Evolutionary conservation across 805 yeast genomes (phyloP), one percentile per base, ranked within the genome.

Genomic region (Diddensiella transvaalensis): DNA sequence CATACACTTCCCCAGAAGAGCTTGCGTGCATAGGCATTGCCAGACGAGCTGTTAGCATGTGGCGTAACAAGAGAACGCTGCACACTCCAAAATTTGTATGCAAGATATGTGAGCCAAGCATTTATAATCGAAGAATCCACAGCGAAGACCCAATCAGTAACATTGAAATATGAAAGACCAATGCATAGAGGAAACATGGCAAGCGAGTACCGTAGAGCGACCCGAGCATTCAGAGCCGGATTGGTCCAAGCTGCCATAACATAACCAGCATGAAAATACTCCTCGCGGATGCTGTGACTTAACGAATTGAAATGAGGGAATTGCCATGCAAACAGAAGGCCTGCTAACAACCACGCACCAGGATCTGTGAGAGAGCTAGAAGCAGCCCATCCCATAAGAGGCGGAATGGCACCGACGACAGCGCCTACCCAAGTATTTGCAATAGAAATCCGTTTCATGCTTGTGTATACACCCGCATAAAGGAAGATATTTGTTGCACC

Each of bases 371-470:
- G 68, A 3, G 66, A 57, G 23, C 64, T 53, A 10, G 96, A 85
- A 0, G 91, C 88, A 1, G 96, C 96, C 99, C 99, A 93, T 2
- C 99, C 99, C 99, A 93, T 93, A 44, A 93, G 74, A 18, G 99
- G 99, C 0, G 99, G 99, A 41, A 93, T 86, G 0, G 97, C 99
- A 3, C 99, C 99, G 3, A 93, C 99, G n/a, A 93, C 65, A 0
- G 99, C 99, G 17, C 99, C 99, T 2, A 93, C 93, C 99, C 99
- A 93, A 0, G 99, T 93, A 66, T 93, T 93, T 36, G 86, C 64
- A 44, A 93, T 91, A 21, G 87, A 82, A 51, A 75, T 79, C 48
- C 99, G 76, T 63, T 93, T 93, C 64, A 93, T 69, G 0, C 96
- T 84, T 0, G 99, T 93, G 69, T 93, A 93, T 0, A 84, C 67